phyloP scores from a whole-genome alignment of 805 yeast species.

The Metschnikowia cubensis region DNA sequence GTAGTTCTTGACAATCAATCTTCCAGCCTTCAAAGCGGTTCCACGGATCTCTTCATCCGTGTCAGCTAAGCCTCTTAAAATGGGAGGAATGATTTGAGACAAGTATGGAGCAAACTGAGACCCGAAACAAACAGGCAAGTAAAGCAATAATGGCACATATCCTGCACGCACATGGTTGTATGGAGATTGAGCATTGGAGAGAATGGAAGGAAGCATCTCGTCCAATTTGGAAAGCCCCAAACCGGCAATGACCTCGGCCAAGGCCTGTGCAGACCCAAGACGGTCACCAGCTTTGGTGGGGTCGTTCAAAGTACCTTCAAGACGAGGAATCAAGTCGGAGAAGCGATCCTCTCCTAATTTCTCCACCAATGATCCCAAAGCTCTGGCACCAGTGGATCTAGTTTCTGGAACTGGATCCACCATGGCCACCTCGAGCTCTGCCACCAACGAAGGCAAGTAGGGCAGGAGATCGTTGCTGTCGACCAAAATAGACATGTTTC shows the following conservation, averaged over 20 bases:
- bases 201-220: conserved; percentile 77
- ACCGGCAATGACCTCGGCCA: conserved; percentile 91
- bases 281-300: conserved; percentile 82
- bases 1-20: conserved; percentile 84
- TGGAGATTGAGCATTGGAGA: conserved; percentile 64
- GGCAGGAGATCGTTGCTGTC: conserved; percentile 84
- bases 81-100: conserved; percentile 82
- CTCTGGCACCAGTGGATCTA: conserved; percentile 95
- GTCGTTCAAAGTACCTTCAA: conserved; percentile 72
- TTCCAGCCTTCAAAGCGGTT: conserved; percentile 86
- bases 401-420: conserved; percentile 98
- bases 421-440: conserved; percentile 88
- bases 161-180: conserved; percentile 81
- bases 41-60: conserved; percentile 81
- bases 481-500: conserved; percentile 95
- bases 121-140: conserved; percentile 93
- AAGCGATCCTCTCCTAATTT: conserved; percentile 93
- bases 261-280: conserved; percentile 95
- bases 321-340: conserved; percentile 84
- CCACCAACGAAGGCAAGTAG: conserved; percentile 70
- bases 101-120: conserved; percentile 87
- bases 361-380: conserved; percentile 92
- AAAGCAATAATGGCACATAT: conserved; percentile 82
- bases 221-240: conserved; percentile 85
- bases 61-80: conserved; percentile 88